Base-by-base conservation (phyloP, 371 early-diverging fungal species). In the Zancudomyces culisetae region DNA sequence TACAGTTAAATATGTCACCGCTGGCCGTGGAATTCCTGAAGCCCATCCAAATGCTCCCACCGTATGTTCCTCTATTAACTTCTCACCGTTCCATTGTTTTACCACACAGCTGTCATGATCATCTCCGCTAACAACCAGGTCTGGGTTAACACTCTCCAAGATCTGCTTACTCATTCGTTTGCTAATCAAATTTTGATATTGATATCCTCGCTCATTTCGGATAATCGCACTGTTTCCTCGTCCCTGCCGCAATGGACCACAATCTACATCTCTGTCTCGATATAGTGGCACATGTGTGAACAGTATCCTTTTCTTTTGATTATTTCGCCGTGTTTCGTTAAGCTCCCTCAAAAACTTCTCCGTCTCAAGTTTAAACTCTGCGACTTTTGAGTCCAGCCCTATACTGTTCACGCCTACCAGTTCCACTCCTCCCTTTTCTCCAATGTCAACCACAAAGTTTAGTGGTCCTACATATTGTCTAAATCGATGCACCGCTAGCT, bases 31-130 rank as follows among this genome's bases (percentile, higher is more conserved):
- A n/a, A n/a, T n/a, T n/a, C n/a, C n/a, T n/a, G n/a, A n/a, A n/a
- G n/a, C n/a, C n/a, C n/a, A n/a, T n/a, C n/a, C n/a, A n/a, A n/a
- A n/a, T n/a, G n/a, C n/a, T n/a, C n/a, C n/a, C n/a, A n/a, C n/a
- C n/a, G n/a, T n/a, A n/a, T n/a, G n/a, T n/a, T n/a, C n/a, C n/a
- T n/a, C n/a, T n/a, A n/a, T n/a, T n/a, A n/a, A n/a, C n/a, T n/a
- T n/a, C n/a, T n/a, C n/a, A n/a, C n/a, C n/a, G n/a, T n/a, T n/a
- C n/a, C n/a, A n/a, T n/a, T 83, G 83, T 1, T 57, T 45, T 1
- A 78, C 63, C 45, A 64, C 66, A 59, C 95, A 94, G 59, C 82
- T 81, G 55, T 92, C 91, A 55, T 94, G 92, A 61, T 94, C 91
- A 57, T 94, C 92, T 19, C 90, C 95, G 43, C 85, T 85, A 51